Evolutionary conservation across 495 filamentous ascomycete species (phyloP).

Genomic region (Sabuloglossum arenarium): DNA sequence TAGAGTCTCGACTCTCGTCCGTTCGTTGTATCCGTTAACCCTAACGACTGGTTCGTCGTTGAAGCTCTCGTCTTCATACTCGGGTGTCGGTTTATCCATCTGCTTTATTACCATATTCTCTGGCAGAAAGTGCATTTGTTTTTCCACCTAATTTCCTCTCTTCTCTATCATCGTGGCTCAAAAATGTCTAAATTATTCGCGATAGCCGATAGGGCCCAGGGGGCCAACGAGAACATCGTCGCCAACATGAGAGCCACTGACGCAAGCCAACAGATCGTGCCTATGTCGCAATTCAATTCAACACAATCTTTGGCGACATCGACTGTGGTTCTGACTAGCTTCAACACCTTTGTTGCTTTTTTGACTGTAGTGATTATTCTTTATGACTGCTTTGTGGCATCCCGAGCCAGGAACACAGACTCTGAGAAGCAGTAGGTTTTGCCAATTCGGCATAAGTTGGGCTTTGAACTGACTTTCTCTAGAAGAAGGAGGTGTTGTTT

Average conservation of each 20-base stretch:
- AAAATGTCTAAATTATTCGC: not conserved
- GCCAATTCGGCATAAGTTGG: not conserved
- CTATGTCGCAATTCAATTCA: not conserved
- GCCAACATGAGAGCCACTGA: not conserved
- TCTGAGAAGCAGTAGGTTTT: slow-evolving; percentile 12
- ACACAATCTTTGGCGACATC: slow-evolving; percentile 13
- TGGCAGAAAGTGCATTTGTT: not conserved
- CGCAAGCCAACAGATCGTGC: not conserved
- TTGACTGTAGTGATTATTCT: slow-evolving; percentile 13
- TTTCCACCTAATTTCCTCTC: not conserved
- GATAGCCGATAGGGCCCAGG: not conserved
- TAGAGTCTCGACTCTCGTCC: not conserved
- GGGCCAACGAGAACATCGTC: not conserved
- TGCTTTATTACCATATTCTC: not conserved
- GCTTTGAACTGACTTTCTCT: not conserved
- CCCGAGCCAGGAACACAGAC: slow-evolving; percentile 10
- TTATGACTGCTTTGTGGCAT: slow-evolving; percentile 13
- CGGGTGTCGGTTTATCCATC: not conserved
- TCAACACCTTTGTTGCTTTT: slow-evolving; percentile 13
- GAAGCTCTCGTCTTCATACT: not conserved
- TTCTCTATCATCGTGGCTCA: not conserved
- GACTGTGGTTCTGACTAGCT: slow-evolving; percentile 14
- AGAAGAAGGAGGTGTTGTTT: slow-evolving; percentile 1
- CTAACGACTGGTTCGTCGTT: not conserved
- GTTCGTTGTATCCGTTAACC: not conserved